These are phyloP conservation scores for Tuber aestivum DNA, from an alignment of 495 filamentous ascomycete genomes.

Conservation along the genomic window DNA sequence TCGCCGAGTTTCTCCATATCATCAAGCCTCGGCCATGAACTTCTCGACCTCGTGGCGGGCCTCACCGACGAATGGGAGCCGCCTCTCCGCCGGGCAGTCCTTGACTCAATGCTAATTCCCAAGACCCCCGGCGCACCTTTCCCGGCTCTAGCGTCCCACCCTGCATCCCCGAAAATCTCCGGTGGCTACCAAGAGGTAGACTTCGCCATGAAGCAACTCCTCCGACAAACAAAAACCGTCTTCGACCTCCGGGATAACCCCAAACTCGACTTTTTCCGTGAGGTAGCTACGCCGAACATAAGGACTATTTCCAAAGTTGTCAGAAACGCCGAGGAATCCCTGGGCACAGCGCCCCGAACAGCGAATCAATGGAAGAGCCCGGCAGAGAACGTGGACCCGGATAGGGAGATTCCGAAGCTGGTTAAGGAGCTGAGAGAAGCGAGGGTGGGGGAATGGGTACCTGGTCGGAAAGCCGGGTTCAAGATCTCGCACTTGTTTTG, in stretches of 20 bases:
- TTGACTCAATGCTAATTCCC: slow-evolving; percentile 34
- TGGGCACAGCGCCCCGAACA: slow-evolving; percentile 32
- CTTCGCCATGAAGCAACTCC: slow-evolving; percentile 36
- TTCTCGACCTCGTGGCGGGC: slow-evolving; percentile 29
- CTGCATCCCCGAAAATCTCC: slow-evolving; percentile 26
- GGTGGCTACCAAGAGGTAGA: slow-evolving; percentile 31
- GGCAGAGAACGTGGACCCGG: slow-evolving; percentile 33
- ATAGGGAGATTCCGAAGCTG: slow-evolving; percentile 36
- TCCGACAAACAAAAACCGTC: slow-evolving; percentile 34
- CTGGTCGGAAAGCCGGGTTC: slow-evolving; percentile 32
- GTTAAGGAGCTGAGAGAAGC: slow-evolving; percentile 35
- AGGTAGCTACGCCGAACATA: slow-evolving; percentile 37
- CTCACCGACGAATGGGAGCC: slow-evolving; percentile 26
- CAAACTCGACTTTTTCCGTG: slow-evolving; percentile 36
- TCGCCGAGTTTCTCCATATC: slow-evolving; percentile 25
- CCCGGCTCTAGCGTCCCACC: slow-evolving; percentile 27
- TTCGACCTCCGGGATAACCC: slow-evolving; percentile 36
- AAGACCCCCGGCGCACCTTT: slow-evolving; percentile 26
- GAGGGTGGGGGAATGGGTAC: slow-evolving; percentile 32
- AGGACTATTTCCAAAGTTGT: slow-evolving; percentile 36
- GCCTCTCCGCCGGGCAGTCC: slow-evolving; percentile 25
- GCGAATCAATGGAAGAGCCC: slow-evolving; percentile 39
- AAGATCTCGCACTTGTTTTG: slow-evolving; percentile 28
- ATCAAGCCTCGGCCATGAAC: slow-evolving; percentile 25
- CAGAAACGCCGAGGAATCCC: slow-evolving; percentile 31